Conservation (phyloP, 805 yeast species). For the Cyberlindnera euphorbiae region DNA sequence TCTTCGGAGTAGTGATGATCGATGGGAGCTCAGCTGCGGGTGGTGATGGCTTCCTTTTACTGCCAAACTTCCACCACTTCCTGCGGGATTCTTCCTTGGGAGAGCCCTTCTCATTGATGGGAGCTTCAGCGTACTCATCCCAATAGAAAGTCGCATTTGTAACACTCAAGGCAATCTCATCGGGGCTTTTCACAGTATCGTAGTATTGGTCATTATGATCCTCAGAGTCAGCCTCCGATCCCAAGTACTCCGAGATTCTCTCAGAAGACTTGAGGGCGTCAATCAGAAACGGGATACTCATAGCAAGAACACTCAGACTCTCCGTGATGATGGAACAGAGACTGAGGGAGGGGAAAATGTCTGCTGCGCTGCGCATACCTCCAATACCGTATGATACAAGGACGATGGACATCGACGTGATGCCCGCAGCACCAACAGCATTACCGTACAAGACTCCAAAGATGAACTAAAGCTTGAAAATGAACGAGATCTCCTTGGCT, state of each 20-base stretch:
- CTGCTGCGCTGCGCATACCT: conserved; percentile 46
- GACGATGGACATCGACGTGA: conserved; percentile 51
- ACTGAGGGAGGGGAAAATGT: conserved; percentile 62
- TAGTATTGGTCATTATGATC: neutral
- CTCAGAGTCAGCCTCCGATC: neutral
- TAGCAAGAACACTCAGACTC: conserved; percentile 50
- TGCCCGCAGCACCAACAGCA: conserved; percentile 43
- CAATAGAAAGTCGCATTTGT: too few species aligned
- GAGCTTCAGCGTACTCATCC: too few species aligned
- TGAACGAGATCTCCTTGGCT: conserved; percentile 47
- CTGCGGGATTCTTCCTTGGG: too few species aligned
- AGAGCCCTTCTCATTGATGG: too few species aligned
- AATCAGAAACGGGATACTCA: conserved; percentile 31
- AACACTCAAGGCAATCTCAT: too few species aligned
- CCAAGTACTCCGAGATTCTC: conserved; percentile 36
- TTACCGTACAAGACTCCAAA: conserved; percentile 50
- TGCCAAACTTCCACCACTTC: neutral
- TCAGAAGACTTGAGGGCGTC: conserved; percentile 46
- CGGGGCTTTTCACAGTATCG: too few species aligned
- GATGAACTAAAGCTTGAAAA: conserved; percentile 52
- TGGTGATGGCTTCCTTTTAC: neutral
- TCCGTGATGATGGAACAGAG: conserved; percentile 54
- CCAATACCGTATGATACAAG: conserved; percentile 32
- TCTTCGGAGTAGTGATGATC: neutral
- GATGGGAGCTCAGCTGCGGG: neutral